Evolutionary conservation across 495 filamentous ascomycete genomes (phyloP), one percentile per base, ranked within the genome.

Genomic region (Xylaria acuta): DNA sequence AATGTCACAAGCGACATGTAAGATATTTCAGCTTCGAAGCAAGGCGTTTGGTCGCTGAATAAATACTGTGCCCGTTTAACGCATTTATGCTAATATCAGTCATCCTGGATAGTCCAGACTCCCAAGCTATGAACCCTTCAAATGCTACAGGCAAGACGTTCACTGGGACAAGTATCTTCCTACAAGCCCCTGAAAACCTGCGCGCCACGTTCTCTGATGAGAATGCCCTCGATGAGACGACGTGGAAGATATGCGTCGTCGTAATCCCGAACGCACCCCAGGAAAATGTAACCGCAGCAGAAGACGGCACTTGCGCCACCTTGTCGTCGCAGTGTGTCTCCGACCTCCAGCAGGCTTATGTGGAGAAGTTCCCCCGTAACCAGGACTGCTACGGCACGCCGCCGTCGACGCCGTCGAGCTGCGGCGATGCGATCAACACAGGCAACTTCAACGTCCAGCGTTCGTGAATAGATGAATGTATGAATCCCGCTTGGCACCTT

Each of bases 161-260:
- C 53, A 76, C 76, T 22, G 76, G 76, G 14, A 78, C 74, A 3
- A 78, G 76, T 60, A 78, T 78, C 54, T 78, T 74, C 43, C 70
- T 78, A 14, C 70, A 66, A 53, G 74, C 67, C 5, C 76, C 76
- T 32, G 70, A 67, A 2, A 72, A 25, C 16, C 62, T 76, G 30
- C 76, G 70, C 14, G 36, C 36, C 4, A 54, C 72, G 7, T 75
- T 78, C 40, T 45, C 67, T 12, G 68, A 73, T 67, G 62, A 78
- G 30, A 70, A 56, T 25, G 70, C 74, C 0, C 27, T 76, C 40
- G 72, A 78, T 53, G 72, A 76, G n/a, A 78, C 76, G 0, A 78
- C 76, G 45, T 78, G 76, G 76, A 76, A 78, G 62, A 76, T 76
- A 64, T 78, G 76, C 43, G 63, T 76, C 8, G 64, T 67, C n/a